phyloP scores from a whole-genome alignment of 129 eudicot genomes.

The Centaurea solstitialis region DNA sequence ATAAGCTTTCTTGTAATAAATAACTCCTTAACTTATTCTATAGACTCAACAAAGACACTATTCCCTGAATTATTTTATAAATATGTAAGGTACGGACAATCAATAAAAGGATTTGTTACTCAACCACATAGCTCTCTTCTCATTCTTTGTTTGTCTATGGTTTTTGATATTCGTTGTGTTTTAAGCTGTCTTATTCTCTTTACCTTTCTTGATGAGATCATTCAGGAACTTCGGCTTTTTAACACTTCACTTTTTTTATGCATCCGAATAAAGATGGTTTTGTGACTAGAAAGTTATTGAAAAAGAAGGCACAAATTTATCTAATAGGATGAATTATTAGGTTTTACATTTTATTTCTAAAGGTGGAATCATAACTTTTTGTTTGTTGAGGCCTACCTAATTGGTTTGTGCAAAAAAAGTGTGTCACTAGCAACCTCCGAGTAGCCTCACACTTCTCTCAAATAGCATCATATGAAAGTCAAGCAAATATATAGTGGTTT shows the following conservation, averaged over 20 bases:
- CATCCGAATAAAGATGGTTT: conserved; percentile 6
- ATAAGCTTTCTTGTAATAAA: too few species aligned
- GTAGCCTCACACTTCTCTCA: background rate
- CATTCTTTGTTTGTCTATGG: too few species aligned
- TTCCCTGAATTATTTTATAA: too few species aligned
- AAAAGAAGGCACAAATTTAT: background rate
- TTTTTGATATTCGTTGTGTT: background rate
- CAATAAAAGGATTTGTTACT: too few species aligned
- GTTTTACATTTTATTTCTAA: background rate
- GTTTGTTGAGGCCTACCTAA: background rate
- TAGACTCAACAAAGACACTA: too few species aligned
- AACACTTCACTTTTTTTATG: background rate
- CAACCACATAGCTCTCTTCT: too few species aligned
- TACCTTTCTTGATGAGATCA: conserved; percentile 15
- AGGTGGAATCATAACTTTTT: background rate
- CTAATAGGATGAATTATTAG: background rate
- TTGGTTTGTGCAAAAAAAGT: background rate
- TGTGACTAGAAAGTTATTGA: conserved; percentile 30
- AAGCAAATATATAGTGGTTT: background rate
- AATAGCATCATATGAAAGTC: background rate
- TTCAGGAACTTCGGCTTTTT: background rate
- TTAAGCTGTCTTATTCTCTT: background rate
- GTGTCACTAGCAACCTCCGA: background rate
- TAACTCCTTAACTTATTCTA: too few species aligned
- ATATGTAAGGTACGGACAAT: too few species aligned